Evolutionary conservation across 257 asterid genomes (phyloP), one percentile per base, ranked within the genome.

Genomic region (Solanum sejunctum): DNA sequence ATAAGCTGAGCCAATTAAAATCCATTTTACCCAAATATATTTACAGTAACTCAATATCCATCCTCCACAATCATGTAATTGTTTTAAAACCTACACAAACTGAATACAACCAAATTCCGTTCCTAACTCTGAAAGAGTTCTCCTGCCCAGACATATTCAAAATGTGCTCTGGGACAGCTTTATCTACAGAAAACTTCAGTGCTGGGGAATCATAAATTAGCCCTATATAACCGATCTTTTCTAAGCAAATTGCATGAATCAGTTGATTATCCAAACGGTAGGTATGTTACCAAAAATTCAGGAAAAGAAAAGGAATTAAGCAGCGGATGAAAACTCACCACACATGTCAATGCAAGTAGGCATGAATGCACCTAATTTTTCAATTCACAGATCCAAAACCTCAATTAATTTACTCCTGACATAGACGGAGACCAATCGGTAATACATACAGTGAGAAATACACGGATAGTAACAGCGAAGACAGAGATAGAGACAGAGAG

Each of bases 271-370:
- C 63, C 47, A 77, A 77, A 77, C 18, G 63, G 45, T 51, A 51
- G 82, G 63, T 26, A 51, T 16, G 47, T 51, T 10, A 60, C 84
- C 15, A 21, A n/a, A 43, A 60, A 21, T 64, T 45, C 10, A 12
- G 72, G 71, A 23, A 57, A 81, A 47, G 32, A 47, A 57, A 18
- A 55, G 18, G 69, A 39, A 58, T 58, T 58, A 58, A 55, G 71
- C 66, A 80, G 84, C 72, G 6, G 71, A 81, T n/a, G 75, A 63
- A 89, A 82, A 91, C 95, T 91, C 87, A 94, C 92, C 97, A 85
- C 88, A 92, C 87, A 91, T 70, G 82, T 91, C 97, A 90, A 91
- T 82, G 88, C 93, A 92, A 84, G 88, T 91, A 89, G 91, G 78
- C 95, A 95, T 93, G 89, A 88, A 85, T 61, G 84, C 85, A 88